Evolutionary conservation across 106 monocot species (phyloP), one percentile per base, ranked within the genome.

Genomic region (Posidonia australis): DNA sequence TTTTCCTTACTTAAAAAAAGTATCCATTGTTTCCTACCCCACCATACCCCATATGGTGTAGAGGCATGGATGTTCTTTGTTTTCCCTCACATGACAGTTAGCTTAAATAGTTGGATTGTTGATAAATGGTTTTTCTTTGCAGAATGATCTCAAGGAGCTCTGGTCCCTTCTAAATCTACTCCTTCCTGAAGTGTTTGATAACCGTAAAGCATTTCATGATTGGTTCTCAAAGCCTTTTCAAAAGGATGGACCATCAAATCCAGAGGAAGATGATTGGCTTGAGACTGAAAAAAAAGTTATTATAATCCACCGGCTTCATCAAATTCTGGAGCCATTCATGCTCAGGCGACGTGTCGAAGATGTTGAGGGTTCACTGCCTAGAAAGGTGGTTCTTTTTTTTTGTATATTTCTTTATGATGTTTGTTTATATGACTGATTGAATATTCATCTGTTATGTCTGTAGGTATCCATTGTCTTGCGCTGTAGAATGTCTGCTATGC

Each of bases 161-260:
- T 96, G 96, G 96, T 96, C 96, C 21, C 82, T 96, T 14, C 66
- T 96, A 69, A 96, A 96, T 80, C 68, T 96, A 44, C 87, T 96
- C 63, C 84, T 96, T 18, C 96, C 96, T 25, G 96, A 96, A 77
- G 96, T 96, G 49, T 96, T 96, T 70, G 96, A 96, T 69, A 96
- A 90, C 70, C 76, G 82, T 10, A 96, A 84, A 67, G 87, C 90
- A 67, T 96, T 96, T 76, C 76, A 87, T 77, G 96, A 96, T 80
- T 96, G 96, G 96, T 96, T 96, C 74, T 90, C 96, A 45, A 96
- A 90, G 82, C 89, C 96, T 21, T 90, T 96, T 72, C 90, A 90
- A 70, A 96, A 64, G 67, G 96, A 90, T 77, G 82, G 44, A 42
- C 55, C 84, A 62, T 74, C 96, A 52, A 78, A 46, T 64, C 59